These are phyloP conservation scores for Dendrobium nobile DNA, from an alignment of 106 monocot genomes.

Conservation along the genomic window DNA sequence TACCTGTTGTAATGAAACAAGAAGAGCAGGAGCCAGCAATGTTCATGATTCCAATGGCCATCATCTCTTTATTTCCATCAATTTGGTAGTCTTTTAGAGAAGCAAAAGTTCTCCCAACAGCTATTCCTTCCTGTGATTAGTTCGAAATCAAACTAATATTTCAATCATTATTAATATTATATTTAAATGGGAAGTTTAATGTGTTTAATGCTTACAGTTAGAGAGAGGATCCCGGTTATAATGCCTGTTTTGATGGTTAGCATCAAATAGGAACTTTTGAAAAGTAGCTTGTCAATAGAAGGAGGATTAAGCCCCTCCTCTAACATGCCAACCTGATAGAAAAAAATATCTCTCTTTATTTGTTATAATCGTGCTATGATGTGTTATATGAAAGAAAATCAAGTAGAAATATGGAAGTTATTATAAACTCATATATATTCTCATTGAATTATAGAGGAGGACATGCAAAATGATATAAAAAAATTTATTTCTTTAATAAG, in stretches of 20 bases:
- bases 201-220: constrained; percentile 25
- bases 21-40: constrained; percentile 41
- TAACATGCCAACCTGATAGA: constrained; percentile 63
- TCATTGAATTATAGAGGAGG: neutral
- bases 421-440: too few species aligned
- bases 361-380: neutral
- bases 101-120: constrained; percentile 43
- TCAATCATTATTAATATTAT: too few species aligned
- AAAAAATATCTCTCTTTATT: neutral
- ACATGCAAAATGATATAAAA: neutral
- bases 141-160: neutral
- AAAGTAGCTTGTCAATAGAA: constrained; percentile 56
- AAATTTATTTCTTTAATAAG: too few species aligned
- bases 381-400: neutral
- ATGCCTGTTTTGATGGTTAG: constrained; percentile 74
- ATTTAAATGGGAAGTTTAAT: neutral
- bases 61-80: constrained; percentile 66
- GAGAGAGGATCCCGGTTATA: constrained; percentile 76
- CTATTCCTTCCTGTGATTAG: constrained; percentile 40
- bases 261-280: constrained; percentile 37
- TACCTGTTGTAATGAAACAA: constrained; percentile 45
- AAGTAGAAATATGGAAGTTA: neutral
- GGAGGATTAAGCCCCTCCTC: constrained; percentile 75
- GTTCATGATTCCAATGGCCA: constrained; percentile 57
- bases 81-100: constrained; percentile 31